Conservation (phyloP, 331 rosid species). For the Prunus yedoensis region DNA sequence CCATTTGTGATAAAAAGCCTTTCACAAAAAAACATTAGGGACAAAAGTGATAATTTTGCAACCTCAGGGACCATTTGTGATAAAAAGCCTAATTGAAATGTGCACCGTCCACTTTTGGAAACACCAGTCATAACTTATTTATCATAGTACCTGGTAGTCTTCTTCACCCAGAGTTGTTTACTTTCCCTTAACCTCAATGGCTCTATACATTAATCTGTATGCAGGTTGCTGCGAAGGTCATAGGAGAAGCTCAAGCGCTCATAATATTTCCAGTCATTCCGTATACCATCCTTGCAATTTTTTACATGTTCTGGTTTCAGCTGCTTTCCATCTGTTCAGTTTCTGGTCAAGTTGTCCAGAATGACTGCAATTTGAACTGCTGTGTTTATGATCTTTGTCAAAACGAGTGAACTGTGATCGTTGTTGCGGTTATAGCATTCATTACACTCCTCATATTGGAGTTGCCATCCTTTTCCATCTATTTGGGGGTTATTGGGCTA, state of each 20-base stretch:
- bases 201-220: constrained; percentile 22
- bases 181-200: constrained; percentile 15
- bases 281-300: constrained; percentile 69
- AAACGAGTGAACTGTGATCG: constrained; percentile 81
- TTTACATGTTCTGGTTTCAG: constrained; percentile 97
- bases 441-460: constrained; percentile 90
- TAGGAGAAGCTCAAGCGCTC: constrained; percentile 96
- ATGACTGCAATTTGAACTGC: constrained; percentile 80
- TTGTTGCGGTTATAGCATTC: constrained; percentile 92
- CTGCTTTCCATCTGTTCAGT: constrained; percentile 91
- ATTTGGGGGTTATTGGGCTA: constrained; percentile 93
- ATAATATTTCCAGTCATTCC: constrained; percentile 87
- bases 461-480: constrained; percentile 88
- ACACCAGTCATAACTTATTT: neutral
- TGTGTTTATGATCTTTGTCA: constrained; percentile 80
- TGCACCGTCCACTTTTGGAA: constrained; percentile 5
- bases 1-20: no score
- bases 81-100: neutral
- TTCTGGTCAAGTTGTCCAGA: constrained; percentile 89
- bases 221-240: constrained; percentile 98
- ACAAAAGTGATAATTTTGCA: no score
- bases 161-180: constrained; percentile 8
- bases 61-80: no score
- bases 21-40: no score
- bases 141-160: neutral